Conservation (phyloP, 176 grass and related monocot genomes). For the Triticum aestivum region DNA sequence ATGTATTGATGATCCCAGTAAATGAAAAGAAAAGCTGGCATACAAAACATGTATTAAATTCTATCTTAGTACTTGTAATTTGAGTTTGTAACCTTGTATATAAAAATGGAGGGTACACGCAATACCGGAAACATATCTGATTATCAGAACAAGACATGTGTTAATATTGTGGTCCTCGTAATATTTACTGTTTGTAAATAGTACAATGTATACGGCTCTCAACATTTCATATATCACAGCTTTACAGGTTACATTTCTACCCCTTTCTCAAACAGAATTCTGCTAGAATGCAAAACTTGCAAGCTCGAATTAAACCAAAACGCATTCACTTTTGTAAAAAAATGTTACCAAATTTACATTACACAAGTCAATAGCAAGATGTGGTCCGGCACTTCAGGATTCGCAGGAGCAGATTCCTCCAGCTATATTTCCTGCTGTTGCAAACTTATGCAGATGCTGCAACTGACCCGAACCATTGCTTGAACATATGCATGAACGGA, state of each 20-base stretch:
- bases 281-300: conserved; percentile 25
- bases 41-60: too few species aligned
- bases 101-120: neutral
- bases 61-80: too few species aligned
- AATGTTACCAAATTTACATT: conserved; percentile 27
- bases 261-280: neutral
- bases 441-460: conserved; percentile 15
- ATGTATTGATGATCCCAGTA: too few species aligned
- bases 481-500: conserved; percentile 32
- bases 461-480: conserved; percentile 33
- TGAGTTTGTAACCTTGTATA: too few species aligned
- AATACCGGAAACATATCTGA: neutral
- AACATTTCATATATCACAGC: conserved; percentile 16
- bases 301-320: conserved; percentile 7
- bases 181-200: conserved; percentile 37
- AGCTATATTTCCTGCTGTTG: conserved; percentile 11
- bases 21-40: too few species aligned
- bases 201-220: conserved; percentile 19
- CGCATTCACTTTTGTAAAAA: conserved; percentile 19
- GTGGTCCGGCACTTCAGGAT: neutral
- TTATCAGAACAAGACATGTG: neutral
- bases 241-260: conserved; percentile 49
- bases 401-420: neutral
- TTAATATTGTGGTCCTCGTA: neutral
- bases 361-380: neutral